Conservation (phyloP, 1,139 yeast genomes). For the Candida labiduridarum region DNA sequence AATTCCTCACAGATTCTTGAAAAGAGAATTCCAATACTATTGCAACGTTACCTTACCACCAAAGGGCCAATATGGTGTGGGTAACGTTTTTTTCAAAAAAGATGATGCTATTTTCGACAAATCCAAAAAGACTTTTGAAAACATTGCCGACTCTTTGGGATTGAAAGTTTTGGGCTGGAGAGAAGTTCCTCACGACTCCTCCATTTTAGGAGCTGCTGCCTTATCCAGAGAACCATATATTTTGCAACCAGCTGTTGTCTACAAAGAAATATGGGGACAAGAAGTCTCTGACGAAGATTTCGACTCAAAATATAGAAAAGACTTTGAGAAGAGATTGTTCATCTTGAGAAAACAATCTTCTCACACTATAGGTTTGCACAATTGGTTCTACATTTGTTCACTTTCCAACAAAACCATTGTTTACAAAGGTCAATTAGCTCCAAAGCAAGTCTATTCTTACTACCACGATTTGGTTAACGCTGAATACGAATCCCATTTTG, state of each 20-base stretch:
- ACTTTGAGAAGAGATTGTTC: conserved; percentile 82
- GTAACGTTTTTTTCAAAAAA: conserved; percentile 89
- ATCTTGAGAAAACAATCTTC: conserved; percentile 88
- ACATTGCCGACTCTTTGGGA: conserved; percentile 74
- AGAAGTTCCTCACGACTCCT: conserved; percentile 90
- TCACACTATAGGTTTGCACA: conserved; percentile 88
- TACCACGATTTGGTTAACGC: conserved; percentile 91
- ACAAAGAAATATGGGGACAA: conserved; percentile 56
- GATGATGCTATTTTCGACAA: conserved; percentile 67
- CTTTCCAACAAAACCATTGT: conserved; percentile 87
- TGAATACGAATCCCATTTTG: conserved; percentile 93
- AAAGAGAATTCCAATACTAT: conserved; percentile 76
- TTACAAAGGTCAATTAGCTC: conserved; percentile 97
- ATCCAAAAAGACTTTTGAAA: conserved; percentile 76
- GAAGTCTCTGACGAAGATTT: conserved; percentile 55
- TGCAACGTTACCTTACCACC: conserved; percentile 65
- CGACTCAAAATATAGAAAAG: conserved; percentile 57
- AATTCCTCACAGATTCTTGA: conserved; percentile 85
- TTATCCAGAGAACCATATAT: conserved; percentile 89
- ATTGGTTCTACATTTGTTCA: conserved; percentile 97
- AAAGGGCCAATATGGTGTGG: conserved; percentile 90
- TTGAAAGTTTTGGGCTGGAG: conserved; percentile 93
- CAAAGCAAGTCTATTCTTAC: conserved; percentile 92
- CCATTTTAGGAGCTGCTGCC: conserved; percentile 94
- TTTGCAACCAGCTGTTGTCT: conserved; percentile 84